A percentile compares a stretch with the other conserved stretches of the same genome.
Evolutionary conservation across 352 stramenopile species (phyloP).

Genomic region (Phytophthora pistaciae): DNA sequence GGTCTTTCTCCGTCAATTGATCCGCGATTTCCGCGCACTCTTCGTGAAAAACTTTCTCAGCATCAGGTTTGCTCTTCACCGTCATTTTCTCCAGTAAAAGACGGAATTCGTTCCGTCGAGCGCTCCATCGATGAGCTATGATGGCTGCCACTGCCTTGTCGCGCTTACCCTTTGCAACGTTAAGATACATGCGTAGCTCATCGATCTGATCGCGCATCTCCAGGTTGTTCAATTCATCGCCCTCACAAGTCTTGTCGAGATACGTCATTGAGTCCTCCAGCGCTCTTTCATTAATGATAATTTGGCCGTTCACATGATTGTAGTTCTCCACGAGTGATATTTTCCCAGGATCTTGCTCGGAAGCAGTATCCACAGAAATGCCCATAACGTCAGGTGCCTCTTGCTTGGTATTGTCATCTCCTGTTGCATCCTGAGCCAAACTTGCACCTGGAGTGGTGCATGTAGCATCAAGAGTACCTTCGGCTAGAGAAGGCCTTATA

Average conservation of each 20-base stretch:
- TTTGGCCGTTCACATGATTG: constrained; percentile 38
- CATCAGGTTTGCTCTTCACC: constrained; percentile 6
- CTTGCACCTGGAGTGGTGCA: background rate
- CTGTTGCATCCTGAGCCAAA: too few relatives aligned
- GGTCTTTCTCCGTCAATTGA: constrained; percentile 7
- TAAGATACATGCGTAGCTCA: constrained; percentile 36
- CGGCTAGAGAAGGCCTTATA: background rate
- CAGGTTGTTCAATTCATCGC: constrained; percentile 26
- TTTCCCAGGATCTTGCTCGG: constrained; percentile 15
- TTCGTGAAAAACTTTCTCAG: constrained; percentile 14
- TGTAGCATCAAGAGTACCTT: background rate
- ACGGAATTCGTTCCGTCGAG: constrained; percentile 2
- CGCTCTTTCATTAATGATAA: constrained; percentile 41
- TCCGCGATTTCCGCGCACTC: constrained; percentile 7
- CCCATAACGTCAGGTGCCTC: too few relatives aligned
- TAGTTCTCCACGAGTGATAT: constrained; percentile 20
- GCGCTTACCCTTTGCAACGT: constrained; percentile 28
- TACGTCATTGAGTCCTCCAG: constrained; percentile 30
- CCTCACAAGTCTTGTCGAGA: constrained; percentile 24
- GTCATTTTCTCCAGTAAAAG: constrained; percentile 9
- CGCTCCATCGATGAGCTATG: constrained; percentile 17
- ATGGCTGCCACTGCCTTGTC: constrained; percentile 52
- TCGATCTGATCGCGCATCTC: constrained; percentile 40
- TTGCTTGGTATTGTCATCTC: too few relatives aligned
- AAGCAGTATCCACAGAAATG: background rate